Percentiles rank a stretch among this genome's conserved stretches.
Evolutionary conservation across 2,329 filamentous ascomycete species (phyloP).

Genomic region (Alternaria gansuensis): DNA sequence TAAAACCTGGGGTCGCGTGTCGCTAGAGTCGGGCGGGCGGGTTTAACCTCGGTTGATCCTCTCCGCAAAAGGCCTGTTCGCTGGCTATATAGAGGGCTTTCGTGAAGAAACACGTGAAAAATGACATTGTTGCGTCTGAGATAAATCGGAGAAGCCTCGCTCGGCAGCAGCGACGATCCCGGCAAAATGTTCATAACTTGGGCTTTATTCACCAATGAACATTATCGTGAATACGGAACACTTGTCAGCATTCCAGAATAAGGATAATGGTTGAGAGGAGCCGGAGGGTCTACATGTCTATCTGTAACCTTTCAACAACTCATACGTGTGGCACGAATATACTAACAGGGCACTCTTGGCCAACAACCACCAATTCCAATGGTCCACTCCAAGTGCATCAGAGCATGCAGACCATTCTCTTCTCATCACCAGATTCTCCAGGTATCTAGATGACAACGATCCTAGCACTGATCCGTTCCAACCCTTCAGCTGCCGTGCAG

Average conservation of each 20-base stretch:
- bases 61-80: constrained; percentile 21
- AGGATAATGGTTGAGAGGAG: not conserved
- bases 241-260: not conserved
- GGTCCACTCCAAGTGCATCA: not conserved
- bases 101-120: constrained; percentile 13
- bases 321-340: constrained; percentile 39
- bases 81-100: constrained; percentile 1
- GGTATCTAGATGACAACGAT: constrained; percentile 5
- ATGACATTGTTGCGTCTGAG: constrained; percentile 11
- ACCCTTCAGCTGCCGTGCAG: constrained; percentile 36
- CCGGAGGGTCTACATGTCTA: constrained; percentile 14
- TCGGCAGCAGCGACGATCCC: constrained; percentile 7
- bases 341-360: constrained; percentile 13
- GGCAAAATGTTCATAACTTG: constrained; percentile 1
- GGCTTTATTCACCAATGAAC: not conserved
- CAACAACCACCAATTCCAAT: constrained; percentile 21
- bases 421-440: not conserved
- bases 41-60: constrained; percentile 27
- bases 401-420: constrained; percentile 11
- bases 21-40: constrained; percentile 16
- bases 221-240: not conserved
- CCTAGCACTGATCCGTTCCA: constrained; percentile 10
- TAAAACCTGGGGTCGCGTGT: constrained; percentile 24
- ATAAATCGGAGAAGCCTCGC: constrained; percentile 10
- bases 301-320: constrained; percentile 41